Conservation (phyloP, 2,329 filamentous ascomycete species). For the Aaosphaeria pasadenensis region DNA sequence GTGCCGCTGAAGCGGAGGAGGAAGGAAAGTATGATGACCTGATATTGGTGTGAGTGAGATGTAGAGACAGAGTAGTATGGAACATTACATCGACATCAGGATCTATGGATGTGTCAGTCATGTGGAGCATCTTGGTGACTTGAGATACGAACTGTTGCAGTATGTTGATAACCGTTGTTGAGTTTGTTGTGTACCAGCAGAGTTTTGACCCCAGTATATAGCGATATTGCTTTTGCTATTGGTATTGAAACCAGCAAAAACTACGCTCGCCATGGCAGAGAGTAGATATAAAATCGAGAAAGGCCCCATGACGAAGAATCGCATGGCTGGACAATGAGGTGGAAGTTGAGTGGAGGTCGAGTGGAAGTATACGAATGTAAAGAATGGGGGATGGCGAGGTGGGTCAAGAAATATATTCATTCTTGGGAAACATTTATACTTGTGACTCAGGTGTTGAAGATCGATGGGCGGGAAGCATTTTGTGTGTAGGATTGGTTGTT, state of each 20-base stretch:
- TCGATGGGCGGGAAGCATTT: no score
- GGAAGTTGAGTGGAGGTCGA: no score
- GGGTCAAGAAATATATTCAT: background rate
- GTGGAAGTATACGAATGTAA: background rate
- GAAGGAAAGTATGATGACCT: slow-evolving; percentile 60
- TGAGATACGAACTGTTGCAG: slow-evolving; percentile 7
- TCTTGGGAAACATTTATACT: background rate
- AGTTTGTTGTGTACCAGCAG: slow-evolving; percentile 9
- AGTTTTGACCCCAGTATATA: slow-evolving; percentile 62
- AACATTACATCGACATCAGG: slow-evolving; percentile 45
- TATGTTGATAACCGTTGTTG: slow-evolving; percentile 13
- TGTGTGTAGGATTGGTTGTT: no score
- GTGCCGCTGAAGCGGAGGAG: slow-evolving; percentile 55
- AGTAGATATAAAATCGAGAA: background rate
- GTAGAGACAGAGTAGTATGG: no score
- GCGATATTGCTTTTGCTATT: slow-evolving; percentile 50
- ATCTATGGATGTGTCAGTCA: slow-evolving; percentile 31
- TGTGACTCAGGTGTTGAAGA: no score
- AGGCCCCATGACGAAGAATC: background rate
- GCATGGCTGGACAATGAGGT: background rate
- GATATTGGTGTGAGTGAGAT: no score
- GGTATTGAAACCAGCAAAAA: slow-evolving; percentile 16
- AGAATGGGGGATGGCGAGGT: background rate
- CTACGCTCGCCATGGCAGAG: slow-evolving; percentile 1
- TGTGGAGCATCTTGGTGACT: background rate